A percentile compares a stretch with the other conserved stretches of the same genome.
These are phyloP conservation scores for Phlebopus sp. DNA, from an alignment of 1,284 basidiomycete genomes.

Conservation along the genomic window DNA sequence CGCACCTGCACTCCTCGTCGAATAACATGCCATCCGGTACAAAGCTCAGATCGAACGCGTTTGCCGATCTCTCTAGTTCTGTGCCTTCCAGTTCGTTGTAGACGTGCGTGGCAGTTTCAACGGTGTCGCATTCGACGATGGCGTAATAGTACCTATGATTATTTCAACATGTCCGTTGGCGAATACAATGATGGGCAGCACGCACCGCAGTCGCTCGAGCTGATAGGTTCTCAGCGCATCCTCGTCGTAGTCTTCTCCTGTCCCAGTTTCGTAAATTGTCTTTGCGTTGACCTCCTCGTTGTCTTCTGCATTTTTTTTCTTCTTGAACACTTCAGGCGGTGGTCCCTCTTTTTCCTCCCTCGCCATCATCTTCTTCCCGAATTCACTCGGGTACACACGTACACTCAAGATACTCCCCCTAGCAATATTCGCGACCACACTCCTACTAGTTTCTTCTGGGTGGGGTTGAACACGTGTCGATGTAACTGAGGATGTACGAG, in stretches of 20 bases:
- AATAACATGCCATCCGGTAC: conserved; percentile 94
- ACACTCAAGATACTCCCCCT: conserved; percentile 73
- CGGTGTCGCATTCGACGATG: conserved; percentile 85
- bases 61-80: conserved; percentile 96
- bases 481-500: conserved; percentile 33
- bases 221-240: conserved; percentile 92
- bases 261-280: conserved; percentile 66
- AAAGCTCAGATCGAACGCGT: conserved; percentile 93
- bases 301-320: conserved; percentile 30
- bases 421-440: conserved; percentile 28
- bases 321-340: conserved; percentile 81
- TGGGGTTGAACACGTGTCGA: conserved; percentile 13
- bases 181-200: background rate
- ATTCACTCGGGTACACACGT: conserved; percentile 89
- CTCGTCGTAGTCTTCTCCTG: conserved; percentile 79
- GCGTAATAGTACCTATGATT: conserved; percentile 90
- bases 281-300: conserved; percentile 61
- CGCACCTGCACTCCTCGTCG: conserved; percentile 73
- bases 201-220: conserved; percentile 86
- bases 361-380: conserved; percentile 87
- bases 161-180: background rate
- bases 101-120: conserved; percentile 77
- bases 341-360: conserved; percentile 91
- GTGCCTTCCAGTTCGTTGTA: conserved; percentile 90
- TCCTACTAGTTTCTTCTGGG: background rate